A percentile compares a stretch with the other conserved stretches of the same genome.
Conservation (phyloP, 495 filamentous ascomycete species). For the Penicillium paradoxum region DNA sequence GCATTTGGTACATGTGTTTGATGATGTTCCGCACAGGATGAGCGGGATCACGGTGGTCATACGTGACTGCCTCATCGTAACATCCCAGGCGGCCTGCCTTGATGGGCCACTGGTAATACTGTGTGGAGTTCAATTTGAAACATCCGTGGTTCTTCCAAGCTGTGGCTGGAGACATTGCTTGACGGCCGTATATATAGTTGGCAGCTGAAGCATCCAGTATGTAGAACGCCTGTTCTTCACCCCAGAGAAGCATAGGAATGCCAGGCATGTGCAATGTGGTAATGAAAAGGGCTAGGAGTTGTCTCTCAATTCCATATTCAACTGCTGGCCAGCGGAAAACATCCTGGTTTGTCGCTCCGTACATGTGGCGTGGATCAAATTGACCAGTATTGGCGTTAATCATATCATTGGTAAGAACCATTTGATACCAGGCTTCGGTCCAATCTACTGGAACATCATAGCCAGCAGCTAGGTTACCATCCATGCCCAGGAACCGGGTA, state of each 20-base stretch:
- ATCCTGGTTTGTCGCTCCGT: constrained; percentile 67
- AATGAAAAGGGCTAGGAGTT: constrained; percentile 59
- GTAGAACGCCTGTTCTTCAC: constrained; percentile 69
- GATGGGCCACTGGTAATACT: constrained; percentile 59
- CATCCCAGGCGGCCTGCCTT: constrained; percentile 53
- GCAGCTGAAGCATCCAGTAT: constrained; percentile 60
- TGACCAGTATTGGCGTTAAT: constrained; percentile 59
- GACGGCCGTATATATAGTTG: constrained; percentile 69
- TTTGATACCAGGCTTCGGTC: constrained; percentile 57
- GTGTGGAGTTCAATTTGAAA: constrained; percentile 50
- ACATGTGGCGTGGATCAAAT: constrained; percentile 70
- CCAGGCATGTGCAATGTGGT: constrained; percentile 63
- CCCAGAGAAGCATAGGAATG: constrained; percentile 61
- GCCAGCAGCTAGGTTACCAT: constrained; percentile 57
- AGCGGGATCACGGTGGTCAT: constrained; percentile 67
- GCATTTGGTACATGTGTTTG: constrained; percentile 62
- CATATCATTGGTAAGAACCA: constrained; percentile 61
- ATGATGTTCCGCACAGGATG: constrained; percentile 62
- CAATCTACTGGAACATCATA: constrained; percentile 57
- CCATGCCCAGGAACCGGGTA: constrained; percentile 61
- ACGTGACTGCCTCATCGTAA: constrained; percentile 50
- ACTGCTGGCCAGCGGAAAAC: constrained; percentile 71
- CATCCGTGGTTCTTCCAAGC: constrained; percentile 71
- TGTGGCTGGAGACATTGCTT: constrained; percentile 59
- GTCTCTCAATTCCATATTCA: constrained; percentile 56